Base-by-base conservation (phyloP, 169 alveolate genomes). In the Cryptosporidium ubiquitum region DNA sequence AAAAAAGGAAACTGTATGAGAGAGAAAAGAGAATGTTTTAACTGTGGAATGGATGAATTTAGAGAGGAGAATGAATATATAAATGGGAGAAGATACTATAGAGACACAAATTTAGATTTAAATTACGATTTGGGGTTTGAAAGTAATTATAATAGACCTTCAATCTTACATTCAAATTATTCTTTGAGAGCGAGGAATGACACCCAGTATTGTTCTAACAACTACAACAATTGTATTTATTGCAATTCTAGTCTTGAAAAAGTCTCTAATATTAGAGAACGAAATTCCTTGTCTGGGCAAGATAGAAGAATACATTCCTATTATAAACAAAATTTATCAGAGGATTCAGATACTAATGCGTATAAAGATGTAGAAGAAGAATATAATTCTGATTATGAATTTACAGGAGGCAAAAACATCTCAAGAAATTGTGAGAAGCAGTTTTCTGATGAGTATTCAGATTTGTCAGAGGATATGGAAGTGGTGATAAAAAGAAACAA, bases 401-500 rank as follows among this genome's bases (percentile, higher is more conserved):
- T 16, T n/a, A 37, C 5, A 68, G 14, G 18, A 37, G 79, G 18
- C 31, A 23, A 47, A 14, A 14, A 47, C 3, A 4, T 10, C 31
- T 16, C 68, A 49, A 39, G 26, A 44, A 35, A 16, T 18, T 33
- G 20, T 35, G 57, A 31, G 26, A 26, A 44, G 14, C 68, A 70
- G 64, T 49, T 49, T 49, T 12, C 64, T 5, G 70, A 58, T 57
- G 85, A 57, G 20, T 33, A 51, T 3, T 52, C 85, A 14, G 85
- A 73, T 40, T 37, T 58, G 33, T 57, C 61, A 20, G 85, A 73
- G 6, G 55, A 73, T 57, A 49, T 52, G 70, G 70, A 73, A 23
- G 39, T 73, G 35, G 26, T 52, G 42, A 79, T 79, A 6, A 79
- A 79, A 14, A 61, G 89, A 40, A 79, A 79, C 29, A 79, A 79